Evolutionary conservation across 495 filamentous ascomycete genomes (phyloP), one percentile per base, ranked within the genome.

Genomic region (Acidomyces sp.): DNA sequence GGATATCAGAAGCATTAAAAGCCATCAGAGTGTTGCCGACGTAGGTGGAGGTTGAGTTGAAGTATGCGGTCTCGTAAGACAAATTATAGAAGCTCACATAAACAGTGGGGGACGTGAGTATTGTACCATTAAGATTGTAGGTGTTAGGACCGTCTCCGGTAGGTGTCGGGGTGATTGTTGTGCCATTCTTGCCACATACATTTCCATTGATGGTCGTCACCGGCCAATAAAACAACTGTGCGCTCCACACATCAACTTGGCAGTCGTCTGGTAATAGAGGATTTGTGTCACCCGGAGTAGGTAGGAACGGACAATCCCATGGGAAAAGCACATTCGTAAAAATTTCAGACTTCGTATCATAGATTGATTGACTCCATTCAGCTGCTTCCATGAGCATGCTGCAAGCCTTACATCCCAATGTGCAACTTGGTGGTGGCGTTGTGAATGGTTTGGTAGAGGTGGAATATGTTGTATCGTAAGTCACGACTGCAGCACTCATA

Each of bases 181-280:
- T 35, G 2, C 33, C 33, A 3, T 16, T 35, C n/a, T 6, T 35
- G 13, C 23, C 23, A 12, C 33, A 35, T 3, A 35, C 17, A 20
- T 35, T 16, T 2, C 33, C 33, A 20, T 20, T 35, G 17, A 35
- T 20, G 10, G 33, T 35, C 3, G 33, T 6, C 12, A 35, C 16
- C n/a, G 33, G 33, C 33, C 33, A 35, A 20, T 35, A 35, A 20
- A 35, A 35, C 33, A 35, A 10, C 17, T 35, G 33, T 7, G 33
- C 33, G 11, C 17, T 20, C 2, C 5, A 35, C 17, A 35, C 33
- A 16, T 35, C 33, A 20, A 35, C 33, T 20, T 35, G 33, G 33
- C 33, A 35, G 4, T 12, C 9, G 5, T 7, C 9, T 20, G 33
- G 23, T n/a, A n/a, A n/a, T n/a, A n/a, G n/a, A n/a, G n/a, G n/a